Base-by-base conservation (phyloP, 305 asterid genomes). In the Ajuga reptans region DNA sequence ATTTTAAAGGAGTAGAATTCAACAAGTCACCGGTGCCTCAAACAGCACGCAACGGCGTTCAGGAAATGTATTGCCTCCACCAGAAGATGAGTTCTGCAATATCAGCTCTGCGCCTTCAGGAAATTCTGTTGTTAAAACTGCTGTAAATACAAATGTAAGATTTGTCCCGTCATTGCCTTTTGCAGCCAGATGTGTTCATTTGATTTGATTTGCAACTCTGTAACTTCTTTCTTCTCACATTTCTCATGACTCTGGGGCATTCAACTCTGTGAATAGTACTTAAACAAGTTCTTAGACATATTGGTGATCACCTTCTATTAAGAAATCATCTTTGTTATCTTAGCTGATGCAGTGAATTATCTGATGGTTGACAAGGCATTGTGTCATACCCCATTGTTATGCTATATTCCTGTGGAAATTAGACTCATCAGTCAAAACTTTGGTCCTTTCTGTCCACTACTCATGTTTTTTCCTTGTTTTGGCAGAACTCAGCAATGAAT, bases 31-130 rank as follows among this genome's bases (percentile, higher is more conserved):
- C 27, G 83, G 92, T 71, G 72, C 90, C 78, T 51, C 87, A 71
- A 81, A 73, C 76, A 77, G 84, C 75, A 77, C 27, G 72, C 97
- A 89, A 75, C 83, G 84, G 72, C 90, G 90, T 64, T 80, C 90
- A 46, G 99, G 99, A 75, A 91, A 64, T 79, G 83, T 81, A 58
- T 78, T 93, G 66, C 99, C 99, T 71, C 87, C 99, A 29, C 90
- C 99, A 14, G 88, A 80, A 75, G 97, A 93, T 78, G 96, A 88
- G 39, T 85, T 82, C 79, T 80, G 73, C 86, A 81, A 72, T 84
- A 86, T 74, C 74, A 71, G 78, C 83, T 66, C 88, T 43, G 71
- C 84, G 33, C 76, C 86, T 71, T 61, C 87, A 15, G 86, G 74
- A 56, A 87, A 83, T 84, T 86, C 90, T 75, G 51, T 73, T 52